Percentiles rank a stretch among this genome's conserved stretches.
phyloP scores from a whole-genome alignment of 345 rosid species.

The Hypericum perforatum region DNA sequence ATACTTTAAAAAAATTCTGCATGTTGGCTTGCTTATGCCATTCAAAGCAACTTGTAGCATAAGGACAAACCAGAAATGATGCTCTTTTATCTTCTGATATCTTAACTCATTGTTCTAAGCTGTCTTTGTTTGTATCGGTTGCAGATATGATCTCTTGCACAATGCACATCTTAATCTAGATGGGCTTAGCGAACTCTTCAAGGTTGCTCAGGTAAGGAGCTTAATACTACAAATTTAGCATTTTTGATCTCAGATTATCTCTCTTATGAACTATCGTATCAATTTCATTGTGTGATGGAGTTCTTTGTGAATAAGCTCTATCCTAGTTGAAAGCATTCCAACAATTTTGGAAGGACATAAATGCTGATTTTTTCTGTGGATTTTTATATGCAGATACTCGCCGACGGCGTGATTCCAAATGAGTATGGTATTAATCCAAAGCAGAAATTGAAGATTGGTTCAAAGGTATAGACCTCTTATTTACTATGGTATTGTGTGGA shows the following conservation, averaged over 20 bases:
- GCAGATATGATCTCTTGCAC: conserved; percentile 91
- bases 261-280: background rate
- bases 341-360: too few species aligned
- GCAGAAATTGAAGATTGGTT: conserved; percentile 90
- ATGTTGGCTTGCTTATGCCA: too few species aligned
- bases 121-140: background rate
- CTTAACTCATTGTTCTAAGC: background rate
- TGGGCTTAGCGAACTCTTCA: conserved; percentile 79
- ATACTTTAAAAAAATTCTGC: background rate
- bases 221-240: background rate
- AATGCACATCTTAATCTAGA: conserved; percentile 90
- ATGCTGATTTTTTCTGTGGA: too few species aligned
- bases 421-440: conserved; percentile 96
- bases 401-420: conserved; percentile 97
- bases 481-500: too few species aligned
- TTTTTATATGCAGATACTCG: conserved; percentile 51
- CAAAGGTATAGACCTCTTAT: conserved; percentile 44
- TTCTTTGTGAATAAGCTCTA: too few species aligned
- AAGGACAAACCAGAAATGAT: too few species aligned
- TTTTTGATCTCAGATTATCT: background rate
- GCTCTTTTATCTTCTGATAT: too few species aligned
- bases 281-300: too few species aligned
- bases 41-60: too few species aligned
- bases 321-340: too few species aligned
- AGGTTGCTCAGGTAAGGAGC: conserved; percentile 74